Conservation (phyloP, 495 filamentous ascomycete genomes). For the Hapsidospora chrysogenum region DNA sequence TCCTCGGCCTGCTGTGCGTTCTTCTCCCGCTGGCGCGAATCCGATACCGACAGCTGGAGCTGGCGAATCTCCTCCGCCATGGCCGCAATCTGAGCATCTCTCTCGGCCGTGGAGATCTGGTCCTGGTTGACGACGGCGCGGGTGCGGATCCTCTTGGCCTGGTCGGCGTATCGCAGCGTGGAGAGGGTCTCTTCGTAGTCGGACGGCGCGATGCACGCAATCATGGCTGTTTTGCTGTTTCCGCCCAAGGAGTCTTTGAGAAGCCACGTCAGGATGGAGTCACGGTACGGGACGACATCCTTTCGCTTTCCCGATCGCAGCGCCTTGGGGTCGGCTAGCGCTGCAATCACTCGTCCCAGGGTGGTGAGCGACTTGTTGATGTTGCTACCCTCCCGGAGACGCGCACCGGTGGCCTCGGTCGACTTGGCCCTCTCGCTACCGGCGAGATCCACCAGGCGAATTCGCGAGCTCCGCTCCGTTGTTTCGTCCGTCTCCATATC, state of each 20-base stretch:
- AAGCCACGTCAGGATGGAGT: conserved; percentile 95
- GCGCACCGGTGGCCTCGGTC: conserved; percentile 82
- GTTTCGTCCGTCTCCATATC: conserved; percentile 89
- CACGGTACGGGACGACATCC: conserved; percentile 81
- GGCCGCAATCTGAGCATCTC: conserved; percentile 80
- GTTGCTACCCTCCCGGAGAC: conserved; percentile 86
- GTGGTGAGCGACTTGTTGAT: conserved; percentile 99
- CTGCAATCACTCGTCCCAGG: conserved; percentile 90
- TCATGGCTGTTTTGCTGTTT: conserved; percentile 97
- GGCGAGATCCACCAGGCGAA: conserved; percentile 88
- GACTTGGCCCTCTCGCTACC: conserved; percentile 90
- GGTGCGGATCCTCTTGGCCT: conserved; percentile 95
- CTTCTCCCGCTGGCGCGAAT: conserved; percentile 30
- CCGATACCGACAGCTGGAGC: conserved; percentile 60
- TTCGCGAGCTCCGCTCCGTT: conserved; percentile 82
- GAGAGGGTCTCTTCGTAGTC: conserved; percentile 97
- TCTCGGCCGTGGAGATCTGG: conserved; percentile 65
- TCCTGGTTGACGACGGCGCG: conserved; percentile 93
- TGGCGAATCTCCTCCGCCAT: conserved; percentile 86
- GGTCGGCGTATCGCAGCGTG: conserved; percentile 91
- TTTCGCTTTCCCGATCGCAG: conserved; percentile 25
- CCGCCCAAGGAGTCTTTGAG: conserved; percentile 89
- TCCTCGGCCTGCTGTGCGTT: conserved; percentile 41
- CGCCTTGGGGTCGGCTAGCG: conserved; percentile 69
- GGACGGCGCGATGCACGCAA: conserved; percentile 84